These are phyloP conservation scores for Thoreauomyces humboldtii DNA, from an alignment of 192 early-diverging fungal genomes.

Conservation along the genomic window DNA sequence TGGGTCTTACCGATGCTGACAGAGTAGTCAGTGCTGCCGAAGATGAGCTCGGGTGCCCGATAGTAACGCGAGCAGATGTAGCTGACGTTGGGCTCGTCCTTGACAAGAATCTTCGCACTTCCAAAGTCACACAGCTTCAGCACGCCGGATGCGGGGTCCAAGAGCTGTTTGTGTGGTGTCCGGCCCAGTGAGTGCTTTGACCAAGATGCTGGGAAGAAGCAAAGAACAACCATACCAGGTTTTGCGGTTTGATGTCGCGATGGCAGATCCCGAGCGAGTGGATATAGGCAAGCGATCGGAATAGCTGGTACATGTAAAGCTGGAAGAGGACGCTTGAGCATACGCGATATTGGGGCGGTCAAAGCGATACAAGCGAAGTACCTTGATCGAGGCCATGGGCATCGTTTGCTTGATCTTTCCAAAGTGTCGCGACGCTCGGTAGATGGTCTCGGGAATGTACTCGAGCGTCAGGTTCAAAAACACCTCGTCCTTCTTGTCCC, in stretches of 20 bases:
- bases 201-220: background rate
- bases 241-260: constrained; percentile 99
- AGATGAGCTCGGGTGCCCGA: constrained; percentile 89
- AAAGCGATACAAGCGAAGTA: constrained; percentile 3
- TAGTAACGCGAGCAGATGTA: constrained; percentile 99
- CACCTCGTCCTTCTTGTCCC: constrained; percentile 92
- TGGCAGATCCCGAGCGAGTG: constrained; percentile 98
- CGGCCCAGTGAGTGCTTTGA: no score
- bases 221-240: constrained; percentile 55
- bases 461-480: constrained; percentile 96
- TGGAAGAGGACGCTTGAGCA: constrained; percentile 6
- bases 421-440: constrained; percentile 87
- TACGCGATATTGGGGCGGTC: background rate
- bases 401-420: constrained; percentile 90
- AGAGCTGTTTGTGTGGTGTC: constrained; percentile 55
- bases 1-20: constrained; percentile 57
- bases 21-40: constrained; percentile 89
- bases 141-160: constrained; percentile 86
- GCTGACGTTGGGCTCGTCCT: constrained; percentile 96
- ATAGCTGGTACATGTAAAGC: constrained; percentile 98
- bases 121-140: constrained; percentile 99
- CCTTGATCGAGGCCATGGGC: constrained; percentile 90
- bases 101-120: constrained; percentile 90
- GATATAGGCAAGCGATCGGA: constrained; percentile 94
- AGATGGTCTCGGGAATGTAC: constrained; percentile 95